Evolutionary conservation across 352 stramenopile species (phyloP), one percentile per base, ranked within the genome.

Genomic region (Phytophthora lateralis): DNA sequence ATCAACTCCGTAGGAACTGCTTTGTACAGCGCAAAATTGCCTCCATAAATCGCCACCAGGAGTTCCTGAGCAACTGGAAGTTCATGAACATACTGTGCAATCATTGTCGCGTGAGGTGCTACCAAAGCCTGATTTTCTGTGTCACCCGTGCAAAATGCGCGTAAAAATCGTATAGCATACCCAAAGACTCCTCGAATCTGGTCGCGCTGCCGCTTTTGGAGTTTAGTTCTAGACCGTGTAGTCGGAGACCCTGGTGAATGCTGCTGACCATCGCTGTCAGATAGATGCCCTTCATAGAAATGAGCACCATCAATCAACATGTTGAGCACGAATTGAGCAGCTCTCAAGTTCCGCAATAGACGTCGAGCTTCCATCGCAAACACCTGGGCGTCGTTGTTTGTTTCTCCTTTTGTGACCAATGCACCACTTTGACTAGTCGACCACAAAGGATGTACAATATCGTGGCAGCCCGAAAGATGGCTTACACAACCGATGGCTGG

Each of bases 301-400:
- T 92, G 80, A 11, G 78, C 80, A 8, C 82, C 82, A 68, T 89
- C 81, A 17, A 75, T 61, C 48, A 92, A 69, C 76, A 92, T 89
- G 17, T 68, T 82, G 11, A 89, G 50, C 8, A 88, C 76, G 50
- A 88, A 82, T 37, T 89, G 66, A 9, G 78, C 68, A 11, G 77
- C 79, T 51, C 65, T 63, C 21, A 90, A 41, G 50, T 92, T 92
- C 14, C 79, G 64, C 30, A 92, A 56, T 37, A 92, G 59, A 4
- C 82, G 75, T 5, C 61, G 65, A 39, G 78, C 77, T 78, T 90
- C 78, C 26, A 72, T 43, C 10, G 57, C 47, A 27, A 80, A 77
- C 0, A 64, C 52, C 26, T 66, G 48, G 17, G 51, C 53, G 30
- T 57, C 20, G n/a, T 71, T 30, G 27, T 43, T 66, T 7, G 43